phyloP scores from a whole-genome alignment of 2,329 filamentous ascomycete genomes.

The Colletotrichum musae region DNA sequence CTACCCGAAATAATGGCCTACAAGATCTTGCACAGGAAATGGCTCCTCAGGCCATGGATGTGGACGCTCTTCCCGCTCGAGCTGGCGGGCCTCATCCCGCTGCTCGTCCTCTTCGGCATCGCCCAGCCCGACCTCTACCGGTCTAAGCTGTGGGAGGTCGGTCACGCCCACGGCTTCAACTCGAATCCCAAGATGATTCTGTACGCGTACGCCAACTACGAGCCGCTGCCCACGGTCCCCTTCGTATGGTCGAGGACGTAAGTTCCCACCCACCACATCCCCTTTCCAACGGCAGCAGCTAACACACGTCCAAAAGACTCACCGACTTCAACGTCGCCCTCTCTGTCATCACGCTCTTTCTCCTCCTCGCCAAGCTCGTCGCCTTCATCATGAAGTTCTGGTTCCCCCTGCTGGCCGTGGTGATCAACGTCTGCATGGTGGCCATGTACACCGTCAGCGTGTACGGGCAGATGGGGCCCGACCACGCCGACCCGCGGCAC shows the following conservation, averaged over 20 bases:
- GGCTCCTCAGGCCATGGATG: conserved; percentile 71
- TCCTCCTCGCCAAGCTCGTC: conserved; percentile 79
- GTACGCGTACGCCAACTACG: conserved; percentile 82
- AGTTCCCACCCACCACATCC: conserved; percentile 52
- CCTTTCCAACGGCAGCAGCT: neutral
- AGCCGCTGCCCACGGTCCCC: conserved; percentile 72
- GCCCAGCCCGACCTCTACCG: conserved; percentile 81
- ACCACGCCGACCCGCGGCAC: conserved; percentile 76
- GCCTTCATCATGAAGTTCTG: conserved; percentile 80
- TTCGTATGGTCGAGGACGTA: conserved; percentile 82
- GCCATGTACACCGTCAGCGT: conserved; percentile 76
- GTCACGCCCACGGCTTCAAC: conserved; percentile 79
- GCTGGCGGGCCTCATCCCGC: conserved; percentile 74
- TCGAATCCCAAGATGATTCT: conserved; percentile 78
- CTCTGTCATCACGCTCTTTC: conserved; percentile 81
- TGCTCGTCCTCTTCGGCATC: conserved; percentile 79
- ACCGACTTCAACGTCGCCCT: conserved; percentile 84
- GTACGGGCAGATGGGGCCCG: conserved; percentile 80
- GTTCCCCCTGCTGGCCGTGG: conserved; percentile 74
- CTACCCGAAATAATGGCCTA: conserved; percentile 56
- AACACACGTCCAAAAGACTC: conserved; percentile 63
- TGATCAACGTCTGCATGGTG: conserved; percentile 70
- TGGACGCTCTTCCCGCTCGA: conserved; percentile 77
- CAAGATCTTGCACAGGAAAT: conserved; percentile 71
- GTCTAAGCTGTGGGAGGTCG: conserved; percentile 80